Percentiles rank a stretch among this genome's conserved stretches.
phyloP scores from a whole-genome alignment of 495 filamentous ascomycete species.

The Talaromyces trachyspermus region DNA sequence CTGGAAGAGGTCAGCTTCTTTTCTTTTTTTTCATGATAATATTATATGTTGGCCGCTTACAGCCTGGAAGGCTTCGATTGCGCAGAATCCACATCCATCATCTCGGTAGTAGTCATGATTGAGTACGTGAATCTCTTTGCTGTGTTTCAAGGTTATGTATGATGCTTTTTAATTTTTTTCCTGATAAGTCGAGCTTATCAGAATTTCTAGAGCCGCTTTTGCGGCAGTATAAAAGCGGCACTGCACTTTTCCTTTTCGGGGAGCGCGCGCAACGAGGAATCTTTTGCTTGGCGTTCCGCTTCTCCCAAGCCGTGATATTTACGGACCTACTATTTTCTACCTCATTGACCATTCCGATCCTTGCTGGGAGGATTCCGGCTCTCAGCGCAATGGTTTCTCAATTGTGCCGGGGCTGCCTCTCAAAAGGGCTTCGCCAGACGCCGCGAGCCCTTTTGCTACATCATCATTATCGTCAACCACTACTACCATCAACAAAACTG shows the following conservation, averaged over 20 bases:
- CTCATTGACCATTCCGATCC: slow-evolving; percentile 30
- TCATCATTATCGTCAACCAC: slow-evolving; percentile 28
- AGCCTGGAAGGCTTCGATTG: slow-evolving; percentile 34
- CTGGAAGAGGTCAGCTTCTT: slow-evolving; percentile 19
- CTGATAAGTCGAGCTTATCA: slow-evolving; percentile 9
- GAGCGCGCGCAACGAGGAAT: neutral
- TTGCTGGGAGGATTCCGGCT: slow-evolving; percentile 30
- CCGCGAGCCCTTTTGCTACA: slow-evolving; percentile 33
- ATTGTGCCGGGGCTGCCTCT: slow-evolving; percentile 62
- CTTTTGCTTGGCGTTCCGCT: slow-evolving; percentile 2
- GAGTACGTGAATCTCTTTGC: slow-evolving; percentile 9
- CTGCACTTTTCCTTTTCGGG: neutral
- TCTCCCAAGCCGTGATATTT: neutral
- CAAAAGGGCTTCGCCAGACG: slow-evolving; percentile 35
- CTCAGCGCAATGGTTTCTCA: slow-evolving; percentile 54
- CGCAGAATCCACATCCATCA: slow-evolving; percentile 12
- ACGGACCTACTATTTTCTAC: neutral
- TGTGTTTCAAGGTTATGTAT: too few relatives aligned
- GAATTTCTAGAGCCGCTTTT: slow-evolving; percentile 8
- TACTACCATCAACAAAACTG: neutral
- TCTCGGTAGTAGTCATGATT: slow-evolving; percentile 3
- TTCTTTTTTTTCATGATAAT: neutral
- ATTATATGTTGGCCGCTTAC: slow-evolving; percentile 18
- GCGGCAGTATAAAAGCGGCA: neutral
- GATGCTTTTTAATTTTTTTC: neutral